These are phyloP conservation scores for Millerozyma miso DNA, from an alignment of 805 yeast species.

Conservation along the genomic window DNA sequence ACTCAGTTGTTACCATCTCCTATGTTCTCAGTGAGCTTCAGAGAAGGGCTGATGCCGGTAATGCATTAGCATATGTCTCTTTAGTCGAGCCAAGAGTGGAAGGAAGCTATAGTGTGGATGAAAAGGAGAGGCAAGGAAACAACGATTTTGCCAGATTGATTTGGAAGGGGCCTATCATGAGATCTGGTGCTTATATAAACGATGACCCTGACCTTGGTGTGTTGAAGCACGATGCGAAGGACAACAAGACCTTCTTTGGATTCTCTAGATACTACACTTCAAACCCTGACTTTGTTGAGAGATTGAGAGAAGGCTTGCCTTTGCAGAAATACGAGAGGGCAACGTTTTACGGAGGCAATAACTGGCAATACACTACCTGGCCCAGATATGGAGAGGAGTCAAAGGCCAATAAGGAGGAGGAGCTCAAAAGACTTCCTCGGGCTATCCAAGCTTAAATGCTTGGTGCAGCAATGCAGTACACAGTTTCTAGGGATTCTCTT, in stretches of 20 bases:
- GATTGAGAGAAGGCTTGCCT: conserved; percentile 31
- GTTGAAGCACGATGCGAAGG: conserved; percentile 9
- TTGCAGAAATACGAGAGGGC: conserved; percentile 37
- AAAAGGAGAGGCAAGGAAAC: conserved; percentile 9
- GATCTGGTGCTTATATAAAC: conserved; percentile 15
- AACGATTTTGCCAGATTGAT: conserved; percentile 20
- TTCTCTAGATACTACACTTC: conserved; percentile 36
- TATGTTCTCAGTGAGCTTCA: conserved; percentile 30
- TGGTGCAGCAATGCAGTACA: no score
- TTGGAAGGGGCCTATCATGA: conserved; percentile 19
- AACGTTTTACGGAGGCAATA: conserved; percentile 31
- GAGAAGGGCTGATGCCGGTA: conserved; percentile 20
- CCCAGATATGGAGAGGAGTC: conserved; percentile 1
- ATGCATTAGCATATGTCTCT: conserved; percentile 30
- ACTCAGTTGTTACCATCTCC: conserved; percentile 18
- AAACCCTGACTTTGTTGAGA: conserved; percentile 41
- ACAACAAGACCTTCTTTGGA: conserved; percentile 40
- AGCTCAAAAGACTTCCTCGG: not conserved
- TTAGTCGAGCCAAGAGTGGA: conserved; percentile 24
- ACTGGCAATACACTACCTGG: conserved; percentile 20
- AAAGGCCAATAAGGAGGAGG: conserved; percentile 2
- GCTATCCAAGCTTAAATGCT: not conserved
- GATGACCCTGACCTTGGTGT: conserved; percentile 6
- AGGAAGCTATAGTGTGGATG: conserved; percentile 10
- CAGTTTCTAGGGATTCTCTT: no score